A percentile compares a stretch with the other conserved stretches of the same genome.
Evolutionary conservation across 495 filamentous ascomycete genomes (phyloP).

Genomic region (Physcia stellaris): DNA sequence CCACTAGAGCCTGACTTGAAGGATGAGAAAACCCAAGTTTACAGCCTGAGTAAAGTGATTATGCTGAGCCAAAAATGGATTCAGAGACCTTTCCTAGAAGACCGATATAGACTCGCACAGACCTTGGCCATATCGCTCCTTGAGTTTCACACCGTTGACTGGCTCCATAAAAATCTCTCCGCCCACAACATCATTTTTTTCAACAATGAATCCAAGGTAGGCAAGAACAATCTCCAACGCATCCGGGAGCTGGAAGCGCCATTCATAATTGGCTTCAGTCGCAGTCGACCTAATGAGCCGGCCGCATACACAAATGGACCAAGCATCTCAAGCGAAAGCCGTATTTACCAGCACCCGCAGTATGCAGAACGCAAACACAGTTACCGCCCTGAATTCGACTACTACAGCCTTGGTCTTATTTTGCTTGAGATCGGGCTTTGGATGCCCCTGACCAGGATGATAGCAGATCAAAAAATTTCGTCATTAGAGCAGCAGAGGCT

Average conservation of each 20-base stretch:
- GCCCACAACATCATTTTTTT: slow-evolving; percentile 72
- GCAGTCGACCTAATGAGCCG: slow-evolving; percentile 61
- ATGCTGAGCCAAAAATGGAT: too few relatives aligned
- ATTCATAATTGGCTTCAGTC: slow-evolving; percentile 65
- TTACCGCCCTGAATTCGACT: slow-evolving; percentile 46
- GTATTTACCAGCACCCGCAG: slow-evolving; percentile 70
- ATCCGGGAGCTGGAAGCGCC: slow-evolving; percentile 57
- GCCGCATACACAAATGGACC: slow-evolving; percentile 29
- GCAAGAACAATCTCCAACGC: slow-evolving; percentile 16
- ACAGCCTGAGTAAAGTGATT: too few relatives aligned
- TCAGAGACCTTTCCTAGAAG: slow-evolving; percentile 59
- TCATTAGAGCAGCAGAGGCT: too few relatives aligned
- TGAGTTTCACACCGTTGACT: slow-evolving; percentile 60
- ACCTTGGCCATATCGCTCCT: slow-evolving; percentile 65
- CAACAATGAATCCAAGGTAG: slow-evolving; percentile 31
- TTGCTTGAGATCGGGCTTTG: slow-evolving; percentile 80
- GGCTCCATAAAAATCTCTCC: slow-evolving; percentile 68
- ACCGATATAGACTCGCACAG: slow-evolving; percentile 70
- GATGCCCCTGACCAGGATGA: too few relatives aligned
- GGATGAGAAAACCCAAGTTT: too few relatives aligned
- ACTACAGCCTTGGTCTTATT: slow-evolving; percentile 73
- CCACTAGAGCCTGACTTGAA: too few relatives aligned
- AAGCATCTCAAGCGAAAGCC: slow-evolving; percentile 42
- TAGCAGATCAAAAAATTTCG: too few relatives aligned
- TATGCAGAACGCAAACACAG: slow-evolving; percentile 10